Conservation (phyloP, 441 rosid species). For the Eruca vesicaria region DNA sequence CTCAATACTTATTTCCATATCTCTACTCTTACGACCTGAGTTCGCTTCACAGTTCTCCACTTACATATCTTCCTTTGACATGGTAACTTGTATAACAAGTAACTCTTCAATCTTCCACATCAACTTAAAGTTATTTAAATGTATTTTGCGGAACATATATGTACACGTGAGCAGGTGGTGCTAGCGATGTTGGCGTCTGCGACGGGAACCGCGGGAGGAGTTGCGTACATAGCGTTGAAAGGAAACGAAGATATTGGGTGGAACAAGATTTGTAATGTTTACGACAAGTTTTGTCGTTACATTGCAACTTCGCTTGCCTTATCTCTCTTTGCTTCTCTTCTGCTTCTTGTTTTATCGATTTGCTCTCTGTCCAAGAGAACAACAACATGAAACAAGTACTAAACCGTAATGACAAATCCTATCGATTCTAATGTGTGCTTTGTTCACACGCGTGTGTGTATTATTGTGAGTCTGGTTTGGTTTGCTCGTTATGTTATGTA, state of each 20-base stretch:
- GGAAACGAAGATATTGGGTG: constrained; percentile 59
- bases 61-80: constrained; percentile 48
- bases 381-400: background rate
- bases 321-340: constrained; percentile 52
- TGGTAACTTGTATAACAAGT: constrained; percentile 37
- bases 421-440: background rate
- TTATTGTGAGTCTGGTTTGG: background rate
- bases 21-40: constrained; percentile 41
- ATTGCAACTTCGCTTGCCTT: constrained; percentile 46
- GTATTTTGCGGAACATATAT: background rate
- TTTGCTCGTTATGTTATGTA: background rate
- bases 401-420: background rate
- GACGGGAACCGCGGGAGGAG: constrained; percentile 69
- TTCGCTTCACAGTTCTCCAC: constrained; percentile 41
- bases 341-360: constrained; percentile 55
- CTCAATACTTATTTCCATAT: constrained; percentile 53
- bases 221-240: constrained; percentile 62
- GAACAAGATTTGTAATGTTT: constrained; percentile 60
- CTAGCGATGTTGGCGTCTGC: constrained; percentile 77
- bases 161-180: constrained; percentile 47
- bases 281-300: constrained; percentile 66
- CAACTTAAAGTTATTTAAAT: background rate
- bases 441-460: background rate
- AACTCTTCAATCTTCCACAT: background rate
- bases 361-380: constrained; percentile 44